Evolutionary conservation across 805 yeast species (phyloP), one percentile per base, ranked within the genome.

Genomic region (Metschnikowia cerradonensis): DNA sequence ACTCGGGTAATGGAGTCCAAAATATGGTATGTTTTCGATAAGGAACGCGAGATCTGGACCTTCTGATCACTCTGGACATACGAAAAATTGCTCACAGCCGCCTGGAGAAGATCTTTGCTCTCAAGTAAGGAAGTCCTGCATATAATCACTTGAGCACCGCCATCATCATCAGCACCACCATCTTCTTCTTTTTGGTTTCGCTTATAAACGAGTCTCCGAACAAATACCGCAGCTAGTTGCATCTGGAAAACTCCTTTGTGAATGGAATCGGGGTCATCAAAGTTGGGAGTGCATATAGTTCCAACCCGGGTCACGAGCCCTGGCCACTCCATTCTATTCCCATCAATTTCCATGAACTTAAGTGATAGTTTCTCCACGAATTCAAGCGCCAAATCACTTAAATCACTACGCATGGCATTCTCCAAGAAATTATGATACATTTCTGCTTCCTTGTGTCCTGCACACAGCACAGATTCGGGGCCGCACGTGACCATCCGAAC

Each of bases 21-120:
- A 15, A 52, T 51, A 45, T 59, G 61, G 51, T 64, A 67, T 17
- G 59, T 57, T 11, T 64, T 65, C 20, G 68, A 62, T 32, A 62
- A 53, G 7, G 53, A 48, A 32, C 55, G 53, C 4, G 67, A 60
- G 23, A 66, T 20, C 2, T 60, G 63, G 32, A 59, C 64, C 35
- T 63, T 61, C 17, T 58, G 51, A 26, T 14, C 30, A 6, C 45
- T 51, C 23, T 49, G 34, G 37, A 38, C 54, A 31, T 46, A 47
- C 15, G 59, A 56, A 6, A 62, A 49, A 6, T 56, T 52, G 15
- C 64, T 61, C n/a, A 67, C 53, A 26, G 55, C 52, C 44, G 44
- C 45, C 48, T 65, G 65, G 36, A 62, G 50, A 2, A 45, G 30
- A 37, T 58, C 57, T 36, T 61, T 58, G 43, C 61, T 45, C 15